Evolutionary conservation across 208 protist genomes (phyloP), one percentile per base, ranked within the genome.

Genomic region (Lotmaria passim): DNA sequence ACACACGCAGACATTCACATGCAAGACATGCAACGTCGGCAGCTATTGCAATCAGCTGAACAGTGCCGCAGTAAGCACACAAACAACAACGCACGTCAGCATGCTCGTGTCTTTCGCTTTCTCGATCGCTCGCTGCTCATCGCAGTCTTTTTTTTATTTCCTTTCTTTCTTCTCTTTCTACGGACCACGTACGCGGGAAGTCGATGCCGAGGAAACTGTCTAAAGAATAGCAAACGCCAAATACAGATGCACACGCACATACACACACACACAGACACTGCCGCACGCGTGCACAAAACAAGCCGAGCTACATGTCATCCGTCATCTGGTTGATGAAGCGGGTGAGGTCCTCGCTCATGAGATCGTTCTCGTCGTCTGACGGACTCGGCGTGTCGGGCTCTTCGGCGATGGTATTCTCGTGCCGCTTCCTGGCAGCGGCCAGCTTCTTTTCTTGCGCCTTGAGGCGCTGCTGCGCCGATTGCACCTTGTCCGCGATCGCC

Each of bases 391-490:
- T 87, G 5, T 55, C 62, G 0, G 85, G 82, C 50, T 86, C 81
- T 15, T 90, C 79, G 33, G 64, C 62, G 28, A 68, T 50, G 11
- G 91, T 34, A 39, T 62, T 78, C 47, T 85, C 71, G 30, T 85
- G 78, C 12, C 63, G 58, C 31, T 70, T 76, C 63, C 73, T 62
- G 21, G 80, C 78, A 1, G 73, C 66, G 3, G 73, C 76, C 24
- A 93, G 65, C 69, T 92, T 92, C 77, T 89, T 87, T 46, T 93
- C 81, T 41, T 83, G 81, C 1, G 67, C 46, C 58, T 80, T 86
- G 24, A 83, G 56, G 34, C 82, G 87, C 63, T 87, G 78, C 73
- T 91, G 73, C 12, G 79, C 62, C 11, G 75, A 60, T 24, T 78
- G 73, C 30, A 93, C 70, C 55, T 83, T 82, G 31, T 91, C 87